phyloP scores from a whole-genome alignment of 129 eudicot species.

The Helianthus annuus region DNA sequence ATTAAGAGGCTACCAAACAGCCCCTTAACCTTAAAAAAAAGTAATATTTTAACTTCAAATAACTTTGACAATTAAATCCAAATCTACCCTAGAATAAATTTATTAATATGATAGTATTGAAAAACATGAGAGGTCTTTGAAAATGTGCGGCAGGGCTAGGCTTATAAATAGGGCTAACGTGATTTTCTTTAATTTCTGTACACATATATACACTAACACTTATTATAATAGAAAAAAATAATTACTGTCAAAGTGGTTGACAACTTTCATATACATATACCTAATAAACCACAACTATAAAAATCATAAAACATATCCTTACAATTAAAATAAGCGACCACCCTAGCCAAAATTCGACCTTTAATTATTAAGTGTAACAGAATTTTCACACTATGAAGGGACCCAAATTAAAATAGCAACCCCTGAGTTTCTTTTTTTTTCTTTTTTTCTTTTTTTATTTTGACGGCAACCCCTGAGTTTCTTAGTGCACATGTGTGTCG shows the following conservation, averaged over 20 bases:
- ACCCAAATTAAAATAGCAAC: not conserved
- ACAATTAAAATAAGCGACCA: not conserved
- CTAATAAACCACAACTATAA: not conserved
- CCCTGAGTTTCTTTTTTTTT: too few relatives aligned
- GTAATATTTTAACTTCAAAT: too few relatives aligned
- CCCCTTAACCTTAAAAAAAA: too few relatives aligned
- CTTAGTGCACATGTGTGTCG: conserved; percentile 16
- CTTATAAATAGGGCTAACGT: not conserved
- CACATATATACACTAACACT: not conserved
- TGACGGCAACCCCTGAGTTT: not conserved
- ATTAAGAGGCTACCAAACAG: too few relatives aligned
- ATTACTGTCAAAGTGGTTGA: not conserved
- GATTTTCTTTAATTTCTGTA: not conserved
- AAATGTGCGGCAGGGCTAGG: too few relatives aligned
- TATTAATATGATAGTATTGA: too few relatives aligned
- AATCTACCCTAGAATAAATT: too few relatives aligned
- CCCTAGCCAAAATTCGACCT: not conserved
- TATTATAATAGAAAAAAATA: not conserved
- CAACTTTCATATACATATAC: not conserved
- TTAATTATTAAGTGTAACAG: not conserved
- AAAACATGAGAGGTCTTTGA: too few relatives aligned
- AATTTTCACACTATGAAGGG: not conserved
- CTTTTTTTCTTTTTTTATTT: too few relatives aligned
- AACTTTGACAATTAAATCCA: too few relatives aligned
- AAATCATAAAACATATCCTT: not conserved